Evolutionary conservation across 495 filamentous ascomycete species (phyloP).

Genomic region (Emericellopsis terricola): DNA sequence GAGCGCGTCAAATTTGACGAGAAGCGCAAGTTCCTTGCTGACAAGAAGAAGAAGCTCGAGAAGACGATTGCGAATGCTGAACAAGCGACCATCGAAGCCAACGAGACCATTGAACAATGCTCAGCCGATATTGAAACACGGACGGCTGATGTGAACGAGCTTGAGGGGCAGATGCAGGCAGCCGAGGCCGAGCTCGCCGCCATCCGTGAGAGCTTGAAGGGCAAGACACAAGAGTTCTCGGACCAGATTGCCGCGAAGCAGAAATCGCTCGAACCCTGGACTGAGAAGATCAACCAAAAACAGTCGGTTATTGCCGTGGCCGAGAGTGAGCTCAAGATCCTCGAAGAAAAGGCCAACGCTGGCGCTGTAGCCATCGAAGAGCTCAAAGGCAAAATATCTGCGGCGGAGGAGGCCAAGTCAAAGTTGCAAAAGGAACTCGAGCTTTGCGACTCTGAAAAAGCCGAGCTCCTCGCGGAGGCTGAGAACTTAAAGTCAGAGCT

Average conservation of each 20-base stretch:
- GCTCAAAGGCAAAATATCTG: constrained; percentile 56
- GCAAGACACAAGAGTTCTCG: constrained; percentile 86
- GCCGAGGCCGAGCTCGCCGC: constrained; percentile 68
- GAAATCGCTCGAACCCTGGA: constrained; percentile 91
- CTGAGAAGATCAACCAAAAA: constrained; percentile 89
- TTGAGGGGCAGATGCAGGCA: constrained; percentile 53
- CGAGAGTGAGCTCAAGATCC: constrained; percentile 81
- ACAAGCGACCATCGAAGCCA: constrained; percentile 49
- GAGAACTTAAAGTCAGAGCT: constrained; percentile 51
- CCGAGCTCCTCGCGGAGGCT: constrained; percentile 54
- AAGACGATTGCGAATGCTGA: constrained; percentile 57
- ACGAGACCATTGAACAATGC: constrained; percentile 59
- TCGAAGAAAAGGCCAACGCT: constrained; percentile 73
- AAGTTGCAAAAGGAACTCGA: constrained; percentile 59
- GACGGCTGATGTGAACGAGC: constrained; percentile 43
- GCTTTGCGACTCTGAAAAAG: constrained; percentile 53
- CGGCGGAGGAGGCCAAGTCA: constrained; percentile 48
- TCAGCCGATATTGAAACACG: constrained; percentile 60
- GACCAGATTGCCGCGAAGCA: constrained; percentile 86
- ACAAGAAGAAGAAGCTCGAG: constrained; percentile 88
- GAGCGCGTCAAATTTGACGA: constrained; percentile 95
- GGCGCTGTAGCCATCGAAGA: constrained; percentile 70
- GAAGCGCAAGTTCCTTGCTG: constrained; percentile 78
- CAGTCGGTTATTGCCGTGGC: constrained; percentile 85
- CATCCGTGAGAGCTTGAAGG: constrained; percentile 74